Evolutionary conservation across 108 stramenopile genomes (phyloP).

Genomic region (Skeletonema potamos): DNA sequence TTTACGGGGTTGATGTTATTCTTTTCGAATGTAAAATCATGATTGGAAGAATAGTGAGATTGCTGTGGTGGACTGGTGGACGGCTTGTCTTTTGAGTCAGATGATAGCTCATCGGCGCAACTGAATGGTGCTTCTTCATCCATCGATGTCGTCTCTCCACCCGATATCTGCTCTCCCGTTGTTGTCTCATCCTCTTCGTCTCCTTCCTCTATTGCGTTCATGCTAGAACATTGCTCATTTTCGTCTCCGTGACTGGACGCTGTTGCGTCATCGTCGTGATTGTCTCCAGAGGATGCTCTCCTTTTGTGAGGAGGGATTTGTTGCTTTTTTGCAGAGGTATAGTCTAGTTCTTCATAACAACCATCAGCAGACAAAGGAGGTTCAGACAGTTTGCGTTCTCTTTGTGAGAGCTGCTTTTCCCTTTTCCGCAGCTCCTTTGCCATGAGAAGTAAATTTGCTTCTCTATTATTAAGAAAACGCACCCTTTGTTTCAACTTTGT

Average conservation of each 20-base stretch:
- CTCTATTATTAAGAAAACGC: slow-evolving; percentile 7
- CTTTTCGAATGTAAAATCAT: neutral
- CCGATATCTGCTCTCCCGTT: neutral
- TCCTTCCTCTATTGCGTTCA: neutral
- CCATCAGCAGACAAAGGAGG: neutral
- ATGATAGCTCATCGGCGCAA: too few relatives aligned
- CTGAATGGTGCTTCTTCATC: neutral
- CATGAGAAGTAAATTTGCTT: slow-evolving; percentile 13
- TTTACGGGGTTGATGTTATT: neutral
- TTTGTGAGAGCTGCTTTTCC: slow-evolving; percentile 9
- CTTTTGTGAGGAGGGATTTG: neutral
- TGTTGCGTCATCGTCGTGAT: neutral
- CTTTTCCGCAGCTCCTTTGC: slow-evolving; percentile 9
- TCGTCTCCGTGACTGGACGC: neutral
- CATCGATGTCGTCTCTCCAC: neutral
- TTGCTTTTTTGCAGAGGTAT: neutral
- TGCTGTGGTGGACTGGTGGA: neutral
- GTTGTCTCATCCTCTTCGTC: neutral
- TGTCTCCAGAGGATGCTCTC: neutral
- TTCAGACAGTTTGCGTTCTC: neutral
- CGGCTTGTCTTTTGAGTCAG: neutral
- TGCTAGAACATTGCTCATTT: neutral
- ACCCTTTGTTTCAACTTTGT: slow-evolving; percentile 7
- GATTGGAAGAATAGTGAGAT: neutral
- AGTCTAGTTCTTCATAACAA: neutral